A percentile compares a stretch with the other conserved stretches of the same genome.
These are phyloP conservation scores for Fusarium ambrosium DNA, from an alignment of 2,329 filamentous ascomycete genomes.

Conservation along the genomic window DNA sequence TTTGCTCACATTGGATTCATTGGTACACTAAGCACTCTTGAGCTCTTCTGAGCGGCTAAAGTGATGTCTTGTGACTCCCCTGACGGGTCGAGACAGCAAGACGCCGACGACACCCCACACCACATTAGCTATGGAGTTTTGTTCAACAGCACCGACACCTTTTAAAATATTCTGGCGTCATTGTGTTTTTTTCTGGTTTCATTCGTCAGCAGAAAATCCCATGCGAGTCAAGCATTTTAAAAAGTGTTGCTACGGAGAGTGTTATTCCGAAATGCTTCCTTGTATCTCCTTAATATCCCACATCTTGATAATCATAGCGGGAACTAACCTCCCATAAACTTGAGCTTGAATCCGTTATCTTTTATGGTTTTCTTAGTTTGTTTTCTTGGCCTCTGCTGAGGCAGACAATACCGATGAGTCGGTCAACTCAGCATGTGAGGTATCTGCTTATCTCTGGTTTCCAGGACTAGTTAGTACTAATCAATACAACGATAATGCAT, in stretches of 20 bases:
- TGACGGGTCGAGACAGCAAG: too few species aligned
- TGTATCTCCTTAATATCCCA: not conserved
- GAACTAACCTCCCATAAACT: too few species aligned
- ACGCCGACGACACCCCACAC: not conserved
- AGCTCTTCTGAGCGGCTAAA: not conserved
- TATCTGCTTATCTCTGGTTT: not conserved
- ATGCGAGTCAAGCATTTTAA: not conserved
- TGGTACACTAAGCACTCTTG: not conserved
- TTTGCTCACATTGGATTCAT: not conserved
- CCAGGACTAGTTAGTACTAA: accelerated
- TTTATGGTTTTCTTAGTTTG: too few species aligned
- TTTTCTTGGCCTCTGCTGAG: too few species aligned
- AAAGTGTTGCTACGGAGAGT: not conserved
- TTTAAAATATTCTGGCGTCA: not conserved
- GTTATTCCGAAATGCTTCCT: not conserved
- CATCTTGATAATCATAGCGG: not conserved
- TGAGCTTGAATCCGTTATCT: too few species aligned
- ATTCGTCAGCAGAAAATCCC: not conserved
- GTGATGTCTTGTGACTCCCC: not conserved
- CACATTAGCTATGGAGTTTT: not conserved
- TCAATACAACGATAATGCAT: not conserved
- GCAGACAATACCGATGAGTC: too few species aligned
- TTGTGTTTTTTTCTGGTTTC: not conserved
- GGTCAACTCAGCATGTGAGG: too few species aligned
- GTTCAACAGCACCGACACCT: not conserved